Conservation (phyloP, 2,329 filamentous ascomycete species). For the Hypoxylon rubiginosum region DNA sequence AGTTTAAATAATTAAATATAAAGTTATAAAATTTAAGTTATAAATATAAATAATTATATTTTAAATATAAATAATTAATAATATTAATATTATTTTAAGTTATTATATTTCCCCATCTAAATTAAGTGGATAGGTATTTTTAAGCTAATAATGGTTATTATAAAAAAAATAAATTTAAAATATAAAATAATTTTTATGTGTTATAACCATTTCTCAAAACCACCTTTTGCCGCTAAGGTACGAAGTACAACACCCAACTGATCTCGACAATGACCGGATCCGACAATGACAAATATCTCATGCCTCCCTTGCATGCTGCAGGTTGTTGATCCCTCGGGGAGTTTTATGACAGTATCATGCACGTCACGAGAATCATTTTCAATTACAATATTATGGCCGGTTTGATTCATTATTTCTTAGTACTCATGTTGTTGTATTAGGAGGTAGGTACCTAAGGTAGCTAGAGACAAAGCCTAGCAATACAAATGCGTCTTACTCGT, state of each 20-base stretch:
- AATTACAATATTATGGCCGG: not conserved
- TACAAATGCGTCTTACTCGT: not conserved
- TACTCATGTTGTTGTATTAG: slow-evolving; percentile 13
- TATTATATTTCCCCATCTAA: no score
- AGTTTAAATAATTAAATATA: no score
- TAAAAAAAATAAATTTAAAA: no score
- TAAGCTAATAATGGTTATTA: no score
- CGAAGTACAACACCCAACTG: not conserved
- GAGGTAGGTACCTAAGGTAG: not conserved
- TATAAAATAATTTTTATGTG: no score
- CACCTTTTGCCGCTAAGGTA: slow-evolving; percentile 6
- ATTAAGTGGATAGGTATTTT: no score
- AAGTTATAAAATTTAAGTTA: no score
- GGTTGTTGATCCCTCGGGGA: not conserved
- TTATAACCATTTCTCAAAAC: no score
- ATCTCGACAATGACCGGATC: not conserved
- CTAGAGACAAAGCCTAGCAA: slow-evolving; percentile 2
- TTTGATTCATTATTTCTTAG: not conserved
- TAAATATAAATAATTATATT: no score
- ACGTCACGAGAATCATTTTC: not conserved
- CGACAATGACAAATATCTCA: not conserved
- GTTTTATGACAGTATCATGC: not conserved
- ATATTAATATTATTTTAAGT: no score
- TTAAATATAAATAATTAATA: no score
- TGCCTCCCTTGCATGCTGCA: not conserved